These are phyloP conservation scores for Pestalotiopsis sp. DNA, from an alignment of 2,329 filamentous ascomycete species.

Conservation along the genomic window DNA sequence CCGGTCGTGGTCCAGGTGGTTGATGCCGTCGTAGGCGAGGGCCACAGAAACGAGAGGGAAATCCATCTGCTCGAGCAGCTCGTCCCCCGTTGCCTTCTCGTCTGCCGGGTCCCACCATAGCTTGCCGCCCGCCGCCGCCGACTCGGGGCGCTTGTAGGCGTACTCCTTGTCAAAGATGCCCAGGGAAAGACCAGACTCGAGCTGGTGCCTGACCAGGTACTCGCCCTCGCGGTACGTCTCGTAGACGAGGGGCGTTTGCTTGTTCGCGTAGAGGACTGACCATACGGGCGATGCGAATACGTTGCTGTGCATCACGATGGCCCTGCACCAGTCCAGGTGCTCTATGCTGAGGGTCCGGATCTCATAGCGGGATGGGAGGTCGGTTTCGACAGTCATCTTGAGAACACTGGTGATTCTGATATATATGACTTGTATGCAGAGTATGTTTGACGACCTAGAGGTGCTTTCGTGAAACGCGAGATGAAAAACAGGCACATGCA, in stretches of 20 bases:
- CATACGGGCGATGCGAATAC: slow-evolving; percentile 27
- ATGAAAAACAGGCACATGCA: no score
- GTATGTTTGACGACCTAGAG: no score
- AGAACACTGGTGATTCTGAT: no score
- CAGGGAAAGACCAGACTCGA: slow-evolving; percentile 18
- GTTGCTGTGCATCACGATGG: slow-evolving; percentile 29
- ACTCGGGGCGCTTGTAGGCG: slow-evolving; percentile 26
- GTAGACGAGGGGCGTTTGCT: slow-evolving; percentile 20
- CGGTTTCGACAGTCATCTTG: slow-evolving; percentile 3
- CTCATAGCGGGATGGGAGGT: slow-evolving; percentile 23
- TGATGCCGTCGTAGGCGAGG: slow-evolving; percentile 29
- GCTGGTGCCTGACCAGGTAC: slow-evolving; percentile 26
- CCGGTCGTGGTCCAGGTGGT: slow-evolving; percentile 18
- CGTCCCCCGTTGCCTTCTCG: slow-evolving; percentile 11
- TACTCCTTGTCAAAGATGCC: slow-evolving; percentile 22
- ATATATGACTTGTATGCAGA: no score
- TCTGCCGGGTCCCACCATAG: slow-evolving; percentile 31
- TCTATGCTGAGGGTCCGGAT: slow-evolving; percentile 28
- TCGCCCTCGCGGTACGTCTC: slow-evolving; percentile 4
- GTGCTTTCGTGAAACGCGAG: no score
- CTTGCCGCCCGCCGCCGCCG: slow-evolving; percentile 23
- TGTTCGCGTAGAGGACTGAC: slow-evolving; percentile 21
- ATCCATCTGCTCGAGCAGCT: slow-evolving; percentile 33
- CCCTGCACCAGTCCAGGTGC: slow-evolving; percentile 26
- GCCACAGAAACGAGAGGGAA: slow-evolving; percentile 35